Evolutionary conservation across 2,329 filamentous ascomycete species (phyloP).

Genomic region (Aspergillus costaricaensis): DNA sequence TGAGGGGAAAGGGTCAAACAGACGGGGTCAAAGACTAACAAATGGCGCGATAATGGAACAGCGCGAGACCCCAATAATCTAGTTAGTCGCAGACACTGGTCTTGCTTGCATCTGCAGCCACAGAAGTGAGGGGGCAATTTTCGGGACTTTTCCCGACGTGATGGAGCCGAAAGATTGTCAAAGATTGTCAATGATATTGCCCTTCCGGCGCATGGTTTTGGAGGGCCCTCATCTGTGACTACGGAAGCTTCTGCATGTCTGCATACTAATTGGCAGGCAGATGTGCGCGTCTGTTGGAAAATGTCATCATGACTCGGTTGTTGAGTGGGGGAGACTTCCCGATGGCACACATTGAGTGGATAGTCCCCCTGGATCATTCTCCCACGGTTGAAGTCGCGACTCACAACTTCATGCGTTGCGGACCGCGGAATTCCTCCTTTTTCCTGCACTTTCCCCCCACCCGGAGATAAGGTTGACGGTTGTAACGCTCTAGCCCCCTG

Average conservation of each 20-base stretch:
- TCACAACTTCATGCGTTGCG: background rate
- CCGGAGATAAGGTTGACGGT: constrained; percentile 9
- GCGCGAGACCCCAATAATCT: constrained; percentile 7
- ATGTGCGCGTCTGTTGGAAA: background rate
- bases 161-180: constrained; percentile 15
- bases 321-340: background rate
- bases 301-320: background rate
- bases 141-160: constrained; percentile 10
- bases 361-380: background rate
- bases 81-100: constrained; percentile 3
- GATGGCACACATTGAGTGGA: background rate
- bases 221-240: background rate
- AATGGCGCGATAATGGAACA: constrained; percentile 5
- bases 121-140: constrained; percentile 18
- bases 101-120: constrained; percentile 9
- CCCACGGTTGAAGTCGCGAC: background rate
- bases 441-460: background rate
- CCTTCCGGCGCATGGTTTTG: constrained; percentile 3
- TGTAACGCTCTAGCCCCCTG: background rate
- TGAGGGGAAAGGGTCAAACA: background rate
- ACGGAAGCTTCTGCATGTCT: background rate
- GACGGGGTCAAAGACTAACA: background rate
- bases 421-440: background rate
- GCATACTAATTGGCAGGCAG: background rate
- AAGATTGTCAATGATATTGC: constrained; percentile 6